phyloP scores from a whole-genome alignment of 1,139 yeast genomes.

The Hyphopichia wangnamkhiaoensis region DNA sequence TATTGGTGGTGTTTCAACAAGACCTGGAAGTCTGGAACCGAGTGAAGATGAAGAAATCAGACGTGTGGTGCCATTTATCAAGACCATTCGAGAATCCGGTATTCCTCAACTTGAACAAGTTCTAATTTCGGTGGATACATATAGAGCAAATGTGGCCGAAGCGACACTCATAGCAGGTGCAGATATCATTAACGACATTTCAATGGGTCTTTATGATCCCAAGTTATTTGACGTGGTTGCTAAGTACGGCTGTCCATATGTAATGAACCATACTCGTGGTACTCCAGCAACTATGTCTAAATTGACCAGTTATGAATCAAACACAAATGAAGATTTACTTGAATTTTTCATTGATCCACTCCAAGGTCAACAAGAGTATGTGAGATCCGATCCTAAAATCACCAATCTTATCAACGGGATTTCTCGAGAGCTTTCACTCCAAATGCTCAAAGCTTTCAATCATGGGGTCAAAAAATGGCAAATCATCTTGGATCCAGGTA shows the following conservation, averaged over 20 bases:
- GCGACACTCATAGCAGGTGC: conserved; percentile 76
- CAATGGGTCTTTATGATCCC: conserved; percentile 75
- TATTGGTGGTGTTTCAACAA: conserved; percentile 90
- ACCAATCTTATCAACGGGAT: conserved; percentile 46
- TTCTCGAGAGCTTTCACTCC: conserved; percentile 62
- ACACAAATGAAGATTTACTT: conserved; percentile 37
- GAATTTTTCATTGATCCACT: conserved; percentile 39
- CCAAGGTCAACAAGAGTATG: conserved; percentile 26
- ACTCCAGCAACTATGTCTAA: conserved; percentile 71
- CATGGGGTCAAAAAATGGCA: conserved; percentile 87
- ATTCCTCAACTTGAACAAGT: conserved; percentile 39
- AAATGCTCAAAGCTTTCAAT: conserved; percentile 56
- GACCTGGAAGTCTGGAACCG: conserved; percentile 75
- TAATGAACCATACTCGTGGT: conserved; percentile 86
- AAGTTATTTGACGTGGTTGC: conserved; percentile 68
- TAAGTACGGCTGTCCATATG: conserved; percentile 69
- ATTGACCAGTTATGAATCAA: conserved; percentile 55
- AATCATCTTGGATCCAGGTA: conserved; percentile 87
- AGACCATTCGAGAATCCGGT: conserved; percentile 50
- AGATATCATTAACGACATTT: conserved; percentile 87
- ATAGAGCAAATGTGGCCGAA: conserved; percentile 72
- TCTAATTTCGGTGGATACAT: conserved; percentile 81
- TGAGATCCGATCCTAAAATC: conserved; percentile 25
- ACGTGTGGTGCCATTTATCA: conserved; percentile 71
- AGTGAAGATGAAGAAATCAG: conserved; percentile 57